Conservation (phyloP, 2,329 filamentous ascomycete species). For the Beauveria scarabaeidicola region DNA sequence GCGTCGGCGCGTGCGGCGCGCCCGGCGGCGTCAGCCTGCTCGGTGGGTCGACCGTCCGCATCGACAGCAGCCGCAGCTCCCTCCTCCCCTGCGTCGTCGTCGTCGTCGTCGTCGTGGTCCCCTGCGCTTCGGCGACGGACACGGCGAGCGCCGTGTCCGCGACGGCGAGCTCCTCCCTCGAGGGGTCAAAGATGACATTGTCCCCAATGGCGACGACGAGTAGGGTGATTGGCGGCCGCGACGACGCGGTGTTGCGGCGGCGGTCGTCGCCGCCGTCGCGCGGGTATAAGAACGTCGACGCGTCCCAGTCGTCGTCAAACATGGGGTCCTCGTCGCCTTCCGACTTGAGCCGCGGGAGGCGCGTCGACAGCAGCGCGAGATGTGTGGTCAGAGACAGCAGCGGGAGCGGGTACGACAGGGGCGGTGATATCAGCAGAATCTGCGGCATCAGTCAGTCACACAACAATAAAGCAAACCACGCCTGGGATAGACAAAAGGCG, state of each 20-base stretch:
- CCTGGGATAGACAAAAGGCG: not conserved
- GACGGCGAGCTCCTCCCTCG: slow-evolving; percentile 83
- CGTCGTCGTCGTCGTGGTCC: slow-evolving; percentile 11
- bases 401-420: slow-evolving; percentile 85
- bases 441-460: slow-evolving; percentile 27
- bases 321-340: slow-evolving; percentile 92
- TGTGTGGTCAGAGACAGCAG: slow-evolving; percentile 89
- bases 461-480: not conserved
- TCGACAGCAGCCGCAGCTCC: slow-evolving; percentile 54
- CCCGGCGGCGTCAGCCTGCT: slow-evolving; percentile 65
- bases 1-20: slow-evolving; percentile 49
- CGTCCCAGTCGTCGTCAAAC: slow-evolving; percentile 97
- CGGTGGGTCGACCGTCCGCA: slow-evolving; percentile 67
- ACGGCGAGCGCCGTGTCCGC: slow-evolving; percentile 84
- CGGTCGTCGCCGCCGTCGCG: slow-evolving; percentile 24
- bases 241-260: slow-evolving; percentile 17
- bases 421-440: slow-evolving; percentile 89
- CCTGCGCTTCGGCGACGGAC: slow-evolving; percentile 52
- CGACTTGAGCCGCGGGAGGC: slow-evolving; percentile 75
- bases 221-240: slow-evolving; percentile 76
- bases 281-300: slow-evolving; percentile 68
- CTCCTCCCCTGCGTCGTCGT: slow-evolving; percentile 27
- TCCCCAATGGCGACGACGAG: slow-evolving; percentile 79
- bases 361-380: slow-evolving; percentile 81
- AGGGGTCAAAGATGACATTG: slow-evolving; percentile 91